Evolutionary conservation across 2,329 filamentous ascomycete genomes (phyloP), one percentile per base, ranked within the genome.

Genomic region (Penicillium fuscoglaucum): DNA sequence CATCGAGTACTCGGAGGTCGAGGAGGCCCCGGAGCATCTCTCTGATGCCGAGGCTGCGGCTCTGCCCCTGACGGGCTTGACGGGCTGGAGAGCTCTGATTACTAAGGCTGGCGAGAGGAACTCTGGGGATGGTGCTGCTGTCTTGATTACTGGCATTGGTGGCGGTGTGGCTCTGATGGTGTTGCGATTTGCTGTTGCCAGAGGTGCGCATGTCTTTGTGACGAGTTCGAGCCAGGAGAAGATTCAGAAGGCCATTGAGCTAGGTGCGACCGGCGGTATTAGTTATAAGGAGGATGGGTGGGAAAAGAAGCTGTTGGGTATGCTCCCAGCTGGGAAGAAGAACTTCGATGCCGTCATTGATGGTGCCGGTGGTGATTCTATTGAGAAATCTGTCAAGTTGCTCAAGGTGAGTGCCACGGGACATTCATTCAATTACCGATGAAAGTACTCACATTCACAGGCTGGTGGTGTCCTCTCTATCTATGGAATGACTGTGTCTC

Each of bases 401-500:
- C 79, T 98, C 52, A 93, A 91, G 78, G 81, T 83, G 65, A 64
- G 75, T 68, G 17, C 40, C 9, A 35, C 24, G 4, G n/a, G 12
- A 43, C 6, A 6, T 43, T 5, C 13, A 9, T 28, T 41, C 17
- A 17, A 21, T 28, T 29, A 13, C 6, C 6, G 28, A 17, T 24
- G 15, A 21, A 41, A 19, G 7, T 55, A 41, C 63, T 72, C 31
- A 72, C 54, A 26, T 29, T 44, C 4, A 9, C 61, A 84, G 84
- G 76, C 83, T 1, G 93, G 95, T 6, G 95, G 93, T 55, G 82
- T 93, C n/a, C 88, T 98, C 59, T 84, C 87, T 2, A 81, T 88
- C 65, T 98, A 98, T 73, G 93, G 95, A 60, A 97, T 98, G 93
- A 98, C 93, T 0, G 79, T 90, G 2, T 80, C 82, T 0, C 93